Percentiles rank a stretch among this genome's conserved stretches.
Evolutionary conservation across 1,284 basidiomycete species (phyloP).

Genomic region (Chalciporus sp.): DNA sequence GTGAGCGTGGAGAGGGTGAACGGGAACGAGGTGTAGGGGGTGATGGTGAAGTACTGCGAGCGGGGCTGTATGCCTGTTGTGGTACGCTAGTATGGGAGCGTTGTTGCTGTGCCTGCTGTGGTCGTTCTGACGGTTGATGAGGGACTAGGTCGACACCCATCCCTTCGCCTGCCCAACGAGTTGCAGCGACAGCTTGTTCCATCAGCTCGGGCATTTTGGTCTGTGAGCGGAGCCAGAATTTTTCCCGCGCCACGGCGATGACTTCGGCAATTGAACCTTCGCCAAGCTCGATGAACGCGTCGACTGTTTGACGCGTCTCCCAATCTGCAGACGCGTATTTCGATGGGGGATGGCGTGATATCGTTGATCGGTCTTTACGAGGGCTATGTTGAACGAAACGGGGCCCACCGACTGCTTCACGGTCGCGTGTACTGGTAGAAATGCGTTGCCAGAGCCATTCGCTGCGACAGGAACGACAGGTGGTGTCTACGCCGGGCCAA

Average conservation of each 20-base stretch:
- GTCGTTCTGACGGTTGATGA: background rate
- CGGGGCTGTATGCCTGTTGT: conserved; percentile 14
- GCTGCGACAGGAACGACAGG: conserved; percentile 61
- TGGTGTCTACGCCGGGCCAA: conserved; percentile 64
- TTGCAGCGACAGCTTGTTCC: conserved; percentile 64
- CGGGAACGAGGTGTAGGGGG: conserved; percentile 31
- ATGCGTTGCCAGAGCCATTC: conserved; percentile 65
- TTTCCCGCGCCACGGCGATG: conserved; percentile 62
- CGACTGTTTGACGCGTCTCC: conserved; percentile 64
- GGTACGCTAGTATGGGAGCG: background rate
- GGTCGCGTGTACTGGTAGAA: conserved; percentile 47
- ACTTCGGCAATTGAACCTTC: conserved; percentile 70
- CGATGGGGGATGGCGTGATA: conserved; percentile 29
- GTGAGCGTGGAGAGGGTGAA: conserved; percentile 35
- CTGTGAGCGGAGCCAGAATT: conserved; percentile 64
- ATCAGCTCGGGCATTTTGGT: conserved; percentile 69
- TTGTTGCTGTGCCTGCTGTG: background rate
- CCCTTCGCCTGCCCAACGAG: conserved; percentile 46
- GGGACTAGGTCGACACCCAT: conserved; percentile 37
- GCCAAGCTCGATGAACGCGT: conserved; percentile 67
- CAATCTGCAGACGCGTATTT: conserved; percentile 53
- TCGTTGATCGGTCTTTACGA: conserved; percentile 18
- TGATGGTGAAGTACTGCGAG: conserved; percentile 27
- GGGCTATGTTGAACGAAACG: conserved; percentile 35
- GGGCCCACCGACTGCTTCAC: conserved; percentile 58